Evolutionary conservation across 805 yeast species (phyloP).

Genomic region (Zygotorulaspora danielsina): DNA sequence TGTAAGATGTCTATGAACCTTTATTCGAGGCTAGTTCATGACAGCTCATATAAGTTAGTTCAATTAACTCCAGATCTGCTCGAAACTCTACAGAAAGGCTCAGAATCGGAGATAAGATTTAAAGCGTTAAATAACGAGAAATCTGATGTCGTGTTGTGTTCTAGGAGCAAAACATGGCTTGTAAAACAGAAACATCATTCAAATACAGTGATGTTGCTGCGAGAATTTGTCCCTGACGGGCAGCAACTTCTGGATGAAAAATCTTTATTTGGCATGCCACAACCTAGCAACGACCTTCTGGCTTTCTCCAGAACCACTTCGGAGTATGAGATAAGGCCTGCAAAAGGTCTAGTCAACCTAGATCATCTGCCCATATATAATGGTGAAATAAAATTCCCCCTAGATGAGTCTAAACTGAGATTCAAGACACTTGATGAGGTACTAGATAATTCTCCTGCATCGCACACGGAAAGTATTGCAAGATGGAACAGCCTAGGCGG

Average conservation of each 20-base stretch:
- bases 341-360: conserved; percentile 34
- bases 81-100: conserved; percentile 29
- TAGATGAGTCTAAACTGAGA: conserved; percentile 7
- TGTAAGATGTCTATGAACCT: conserved; percentile 19
- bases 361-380: conserved; percentile 38
- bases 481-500: conserved; percentile 57
- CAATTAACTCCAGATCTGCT: conserved; percentile 51
- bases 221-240: conserved; percentile 26
- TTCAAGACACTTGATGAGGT: conserved; percentile 36
- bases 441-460: conserved; percentile 47
- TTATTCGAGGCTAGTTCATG: conserved; percentile 23
- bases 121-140: conserved; percentile 31
- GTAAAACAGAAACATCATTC: conserved; percentile 82
- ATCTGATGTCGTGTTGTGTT: conserved; percentile 56
- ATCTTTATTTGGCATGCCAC: conserved; percentile 34
- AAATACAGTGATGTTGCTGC: conserved; percentile 64
- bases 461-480: conserved; percentile 47
- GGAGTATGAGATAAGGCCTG: conserved; percentile 38
- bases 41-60: conserved; percentile 43
- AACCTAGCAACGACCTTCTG: conserved; percentile 33
- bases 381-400: conserved; percentile 27
- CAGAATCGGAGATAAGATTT: conserved; percentile 20
- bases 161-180: conserved; percentile 54
- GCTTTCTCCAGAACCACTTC: conserved; percentile 29
- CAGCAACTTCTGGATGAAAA: conserved; percentile 15